Evolutionary conservation across 73 alveolate genomes (phyloP).

Genomic region (Durusdinium trenchii): DNA sequence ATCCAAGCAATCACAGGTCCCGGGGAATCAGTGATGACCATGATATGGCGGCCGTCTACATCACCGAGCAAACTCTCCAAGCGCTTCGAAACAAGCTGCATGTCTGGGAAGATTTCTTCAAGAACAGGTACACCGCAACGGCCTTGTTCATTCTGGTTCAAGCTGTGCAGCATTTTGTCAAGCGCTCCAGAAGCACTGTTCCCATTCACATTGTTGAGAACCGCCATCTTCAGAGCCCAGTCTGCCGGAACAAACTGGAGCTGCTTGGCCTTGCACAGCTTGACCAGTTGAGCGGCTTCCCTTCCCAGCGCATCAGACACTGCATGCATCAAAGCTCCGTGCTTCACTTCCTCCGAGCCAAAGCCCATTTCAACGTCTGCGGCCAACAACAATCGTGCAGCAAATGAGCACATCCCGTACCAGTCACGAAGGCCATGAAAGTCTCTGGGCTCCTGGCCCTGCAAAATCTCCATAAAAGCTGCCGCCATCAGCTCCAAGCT

Average conservation of each 20-base stretch:
- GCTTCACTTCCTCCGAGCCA: not conserved
- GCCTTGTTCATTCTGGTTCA: not conserved
- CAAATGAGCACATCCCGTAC: conserved; percentile 92
- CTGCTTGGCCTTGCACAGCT: not conserved
- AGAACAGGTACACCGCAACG: not conserved
- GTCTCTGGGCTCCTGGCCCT: conserved; percentile 29
- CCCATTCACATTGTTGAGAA: conserved; percentile 35
- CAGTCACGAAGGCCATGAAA: conserved; percentile 98
- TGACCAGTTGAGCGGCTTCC: conserved; percentile 15
- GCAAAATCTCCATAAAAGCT: conserved; percentile 20
- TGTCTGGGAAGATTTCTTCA: not conserved
- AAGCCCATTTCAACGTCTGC: conserved; percentile 48
- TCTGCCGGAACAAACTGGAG: conserved; percentile 14
- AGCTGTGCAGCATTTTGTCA: not conserved
- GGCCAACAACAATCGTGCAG: conserved; percentile 37
- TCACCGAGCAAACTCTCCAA: conserved; percentile 49
- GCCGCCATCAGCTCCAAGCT: conserved; percentile 14
- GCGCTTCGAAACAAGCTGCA: not conserved
- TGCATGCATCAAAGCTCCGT: conserved; percentile 15
- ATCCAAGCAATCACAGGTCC: conserved; percentile 56
- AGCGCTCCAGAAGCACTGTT: not conserved
- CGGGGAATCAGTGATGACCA: conserved; percentile 51
- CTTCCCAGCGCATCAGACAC: not conserved
- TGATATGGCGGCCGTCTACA: conserved; percentile 60
- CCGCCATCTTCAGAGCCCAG: conserved; percentile 58